Conservation (phyloP, 2,329 filamentous ascomycete genomes). For the Exophiala spinifera region DNA sequence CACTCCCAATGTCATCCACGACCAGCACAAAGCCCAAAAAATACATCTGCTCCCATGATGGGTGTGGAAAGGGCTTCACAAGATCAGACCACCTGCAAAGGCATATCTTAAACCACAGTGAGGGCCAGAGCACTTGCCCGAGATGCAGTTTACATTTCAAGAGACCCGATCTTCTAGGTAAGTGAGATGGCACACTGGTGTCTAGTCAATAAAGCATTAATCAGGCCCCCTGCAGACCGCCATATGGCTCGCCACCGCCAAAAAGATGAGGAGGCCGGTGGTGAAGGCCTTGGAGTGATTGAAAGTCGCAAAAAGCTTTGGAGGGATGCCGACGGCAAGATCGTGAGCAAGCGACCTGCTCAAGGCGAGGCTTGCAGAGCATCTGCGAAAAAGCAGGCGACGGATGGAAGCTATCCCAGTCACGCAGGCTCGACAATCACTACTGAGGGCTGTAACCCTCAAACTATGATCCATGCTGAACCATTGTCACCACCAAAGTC, state of each 20-base stretch:
- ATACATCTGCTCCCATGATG: slow-evolving; percentile 22
- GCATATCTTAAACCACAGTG: slow-evolving; percentile 58
- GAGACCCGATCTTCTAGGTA: slow-evolving; percentile 58
- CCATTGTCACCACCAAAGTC: slow-evolving; percentile 19
- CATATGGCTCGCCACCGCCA: slow-evolving; percentile 55
- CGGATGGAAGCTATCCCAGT: neutral
- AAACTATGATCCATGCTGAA: neutral
- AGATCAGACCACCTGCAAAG: slow-evolving; percentile 53
- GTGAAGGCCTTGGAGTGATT: slow-evolving; percentile 45
- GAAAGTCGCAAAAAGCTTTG: slow-evolving; percentile 52
- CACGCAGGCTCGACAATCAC: neutral
- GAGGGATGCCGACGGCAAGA: slow-evolving; percentile 47
- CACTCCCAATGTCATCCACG: neutral
- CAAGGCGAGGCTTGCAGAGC: neutral
- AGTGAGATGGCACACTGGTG: slow-evolving; percentile 23
- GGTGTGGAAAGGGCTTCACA: slow-evolving; percentile 55
- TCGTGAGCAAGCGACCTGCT: slow-evolving; percentile 40
- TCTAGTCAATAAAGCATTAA: neutral
- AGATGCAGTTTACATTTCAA: slow-evolving; percentile 61
- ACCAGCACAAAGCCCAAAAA: slow-evolving; percentile 5
- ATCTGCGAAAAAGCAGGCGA: slow-evolving; percentile 3
- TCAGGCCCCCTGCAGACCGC: slow-evolving; percentile 45
- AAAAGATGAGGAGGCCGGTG: slow-evolving; percentile 51
- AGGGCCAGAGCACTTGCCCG: slow-evolving; percentile 54
- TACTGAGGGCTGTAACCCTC: neutral